These are phyloP conservation scores for Amylocystis lapponica DNA, from an alignment of 768 basidiomycete genomes.

Conservation along the genomic window DNA sequence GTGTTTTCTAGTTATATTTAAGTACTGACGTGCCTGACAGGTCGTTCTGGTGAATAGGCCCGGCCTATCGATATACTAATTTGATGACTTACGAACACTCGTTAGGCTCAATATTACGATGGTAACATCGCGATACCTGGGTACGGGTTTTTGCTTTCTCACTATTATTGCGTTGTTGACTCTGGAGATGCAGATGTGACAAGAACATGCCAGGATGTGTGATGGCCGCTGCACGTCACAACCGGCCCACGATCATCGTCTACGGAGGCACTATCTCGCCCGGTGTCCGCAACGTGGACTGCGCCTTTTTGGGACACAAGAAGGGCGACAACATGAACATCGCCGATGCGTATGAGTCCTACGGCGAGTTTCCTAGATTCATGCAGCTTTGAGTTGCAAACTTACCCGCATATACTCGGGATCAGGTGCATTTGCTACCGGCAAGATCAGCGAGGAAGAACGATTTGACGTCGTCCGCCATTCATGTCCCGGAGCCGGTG, in stretches of 20 bases:
- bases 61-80: background rate
- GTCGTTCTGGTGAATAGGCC: constrained; percentile 47
- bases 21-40: constrained; percentile 21
- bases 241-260: constrained; percentile 81
- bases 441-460: constrained; percentile 75
- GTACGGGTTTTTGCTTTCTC: constrained; percentile 4
- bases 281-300: constrained; percentile 72
- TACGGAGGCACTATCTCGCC: constrained; percentile 82
- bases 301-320: constrained; percentile 69
- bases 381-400: too few relatives aligned
- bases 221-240: constrained; percentile 82
- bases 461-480: constrained; percentile 81
- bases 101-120: constrained; percentile 82
- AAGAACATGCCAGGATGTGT: constrained; percentile 92
- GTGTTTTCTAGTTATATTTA: too few relatives aligned
- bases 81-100: background rate
- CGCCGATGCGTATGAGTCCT: constrained; percentile 81
- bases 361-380: constrained; percentile 39
- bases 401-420: background rate
- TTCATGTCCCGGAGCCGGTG: constrained; percentile 80
- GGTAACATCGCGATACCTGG: constrained; percentile 84
- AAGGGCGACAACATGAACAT: constrained; percentile 84
- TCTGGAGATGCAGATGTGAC: constrained; percentile 44
- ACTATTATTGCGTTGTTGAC: background rate
- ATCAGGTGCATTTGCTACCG: constrained; percentile 68